Conservation (phyloP, 2,329 filamentous ascomycete genomes). For the Pseudocercospora eumusae region DNA sequence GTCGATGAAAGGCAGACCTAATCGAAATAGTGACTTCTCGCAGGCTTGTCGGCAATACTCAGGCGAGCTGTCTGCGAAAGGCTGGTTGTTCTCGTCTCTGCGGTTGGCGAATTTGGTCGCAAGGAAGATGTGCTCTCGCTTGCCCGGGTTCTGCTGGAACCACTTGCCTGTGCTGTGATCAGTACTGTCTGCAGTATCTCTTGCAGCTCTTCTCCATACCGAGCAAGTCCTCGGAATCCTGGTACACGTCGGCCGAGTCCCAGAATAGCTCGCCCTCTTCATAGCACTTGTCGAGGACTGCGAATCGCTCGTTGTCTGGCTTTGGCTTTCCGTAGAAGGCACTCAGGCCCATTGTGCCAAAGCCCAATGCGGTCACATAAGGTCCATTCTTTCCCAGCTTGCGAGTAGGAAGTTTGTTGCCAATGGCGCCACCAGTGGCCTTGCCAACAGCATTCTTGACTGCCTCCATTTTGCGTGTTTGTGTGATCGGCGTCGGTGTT, state of each 20-base stretch:
- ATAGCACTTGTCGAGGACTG: slow-evolving; percentile 54
- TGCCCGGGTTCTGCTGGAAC: slow-evolving; percentile 49
- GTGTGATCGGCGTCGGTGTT: background rate
- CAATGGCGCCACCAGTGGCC: slow-evolving; percentile 31
- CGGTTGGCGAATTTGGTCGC: slow-evolving; percentile 56
- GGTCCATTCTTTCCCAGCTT: slow-evolving; percentile 57
- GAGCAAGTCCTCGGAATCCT: slow-evolving; percentile 49
- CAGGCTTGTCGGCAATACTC: slow-evolving; percentile 46
- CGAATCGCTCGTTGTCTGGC: slow-evolving; percentile 54
- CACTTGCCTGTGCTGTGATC: slow-evolving; percentile 32
- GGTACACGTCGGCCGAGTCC: slow-evolving; percentile 49
- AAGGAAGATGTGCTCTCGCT: slow-evolving; percentile 53
- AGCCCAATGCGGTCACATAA: slow-evolving; percentile 53
- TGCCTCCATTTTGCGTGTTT: slow-evolving; percentile 17
- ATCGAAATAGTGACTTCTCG: slow-evolving; percentile 43
- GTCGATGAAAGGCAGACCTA: slow-evolving; percentile 46
- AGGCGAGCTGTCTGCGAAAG: slow-evolving; percentile 43
- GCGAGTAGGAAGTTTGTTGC: slow-evolving; percentile 45
- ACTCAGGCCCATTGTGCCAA: slow-evolving; percentile 57
- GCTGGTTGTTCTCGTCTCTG: slow-evolving; percentile 42
- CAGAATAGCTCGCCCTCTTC: slow-evolving; percentile 55
- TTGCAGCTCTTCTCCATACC: slow-evolving; percentile 33
- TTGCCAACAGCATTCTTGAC: slow-evolving; percentile 29
- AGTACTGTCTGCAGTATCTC: background rate
- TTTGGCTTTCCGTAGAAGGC: slow-evolving; percentile 52